Evolutionary conservation across 805 yeast species (phyloP).

Genomic region (Zygoascus bituminiphila): DNA sequence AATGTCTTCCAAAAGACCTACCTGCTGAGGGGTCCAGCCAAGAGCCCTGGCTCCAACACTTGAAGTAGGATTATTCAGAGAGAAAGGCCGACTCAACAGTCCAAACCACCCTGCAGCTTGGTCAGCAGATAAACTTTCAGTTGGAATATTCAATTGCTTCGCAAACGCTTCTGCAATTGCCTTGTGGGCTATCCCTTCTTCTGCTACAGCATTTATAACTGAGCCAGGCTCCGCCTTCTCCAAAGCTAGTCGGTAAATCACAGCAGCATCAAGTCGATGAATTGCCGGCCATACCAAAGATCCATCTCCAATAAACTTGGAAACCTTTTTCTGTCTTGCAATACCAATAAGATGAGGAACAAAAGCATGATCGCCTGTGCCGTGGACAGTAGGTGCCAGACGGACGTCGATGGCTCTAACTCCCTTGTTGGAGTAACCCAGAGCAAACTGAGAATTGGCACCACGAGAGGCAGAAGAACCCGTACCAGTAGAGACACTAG

Average conservation of each 20-base stretch:
- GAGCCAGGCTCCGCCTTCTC: slow-evolving; percentile 25
- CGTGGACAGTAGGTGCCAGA: slow-evolving; percentile 33
- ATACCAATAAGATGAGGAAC: slow-evolving; percentile 13
- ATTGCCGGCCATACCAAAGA: slow-evolving; percentile 29
- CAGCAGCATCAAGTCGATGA: slow-evolving; percentile 30
- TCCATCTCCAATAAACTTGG: slow-evolving; percentile 33
- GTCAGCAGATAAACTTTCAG: not conserved
- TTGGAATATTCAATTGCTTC: slow-evolving; percentile 2
- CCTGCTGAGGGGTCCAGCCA: slow-evolving; percentile 7
- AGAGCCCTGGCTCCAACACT: slow-evolving; percentile 6
- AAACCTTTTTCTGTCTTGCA: slow-evolving; percentile 22
- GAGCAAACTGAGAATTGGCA: too few species aligned
- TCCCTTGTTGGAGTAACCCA: slow-evolving; percentile 21
- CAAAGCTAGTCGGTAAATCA: slow-evolving; percentile 24
- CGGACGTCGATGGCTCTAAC: slow-evolving; percentile 25
- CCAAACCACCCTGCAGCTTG: slow-evolving; percentile 1
- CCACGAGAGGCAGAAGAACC: slow-evolving; percentile 8
- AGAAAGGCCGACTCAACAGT: not conserved
- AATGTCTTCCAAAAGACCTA: slow-evolving; percentile 2
- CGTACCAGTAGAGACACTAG: not conserved
- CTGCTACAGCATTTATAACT: slow-evolving; percentile 24
- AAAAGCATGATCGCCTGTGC: slow-evolving; percentile 26
- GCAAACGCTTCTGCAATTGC: slow-evolving; percentile 27
- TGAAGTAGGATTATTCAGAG: slow-evolving; percentile 1
- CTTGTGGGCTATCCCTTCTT: slow-evolving; percentile 19